Conservation (phyloP, 1,284 basidiomycete genomes). For the Ustilago vetiveriae region DNA sequence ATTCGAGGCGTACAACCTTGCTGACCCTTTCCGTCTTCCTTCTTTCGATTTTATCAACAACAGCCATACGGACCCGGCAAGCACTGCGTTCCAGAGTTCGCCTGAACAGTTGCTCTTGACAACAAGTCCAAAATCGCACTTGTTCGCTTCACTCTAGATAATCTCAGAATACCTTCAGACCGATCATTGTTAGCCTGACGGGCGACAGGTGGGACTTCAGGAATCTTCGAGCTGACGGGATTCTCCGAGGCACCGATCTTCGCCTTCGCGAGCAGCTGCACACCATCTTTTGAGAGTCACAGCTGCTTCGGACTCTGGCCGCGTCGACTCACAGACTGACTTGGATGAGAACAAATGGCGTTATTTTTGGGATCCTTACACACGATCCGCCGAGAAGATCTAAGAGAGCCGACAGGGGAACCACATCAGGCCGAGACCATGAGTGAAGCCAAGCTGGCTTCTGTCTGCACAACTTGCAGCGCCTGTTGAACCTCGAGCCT, state of each 20-base stretch:
- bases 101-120: conserved; percentile 50
- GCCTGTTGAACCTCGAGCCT: conserved; percentile 93
- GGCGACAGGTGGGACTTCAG: too few species aligned
- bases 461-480: conserved; percentile 85
- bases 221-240: too few species aligned
- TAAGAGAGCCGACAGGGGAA: neutral
- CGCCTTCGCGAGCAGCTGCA: too few species aligned
- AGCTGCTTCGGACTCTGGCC: too few species aligned
- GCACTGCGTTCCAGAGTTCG: conserved; percentile 86
- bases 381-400: neutral
- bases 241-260: too few species aligned
- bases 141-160: conserved; percentile 6
- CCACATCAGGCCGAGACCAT: conserved; percentile 65
- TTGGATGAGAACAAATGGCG: too few species aligned
- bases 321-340: too few species aligned
- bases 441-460: conserved; percentile 75
- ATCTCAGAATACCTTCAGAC: conserved; percentile 26
- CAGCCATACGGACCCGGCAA: conserved; percentile 95
- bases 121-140: neutral
- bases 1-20: conserved; percentile 4
- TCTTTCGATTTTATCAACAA: neutral
- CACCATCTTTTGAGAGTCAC: too few species aligned
- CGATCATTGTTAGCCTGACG: too few species aligned
- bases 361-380: neutral
- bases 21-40: conserved; percentile 2